These are phyloP conservation scores for Salvia sclarea DNA, from an alignment of 305 asterid genomes.

Conservation along the genomic window DNA sequence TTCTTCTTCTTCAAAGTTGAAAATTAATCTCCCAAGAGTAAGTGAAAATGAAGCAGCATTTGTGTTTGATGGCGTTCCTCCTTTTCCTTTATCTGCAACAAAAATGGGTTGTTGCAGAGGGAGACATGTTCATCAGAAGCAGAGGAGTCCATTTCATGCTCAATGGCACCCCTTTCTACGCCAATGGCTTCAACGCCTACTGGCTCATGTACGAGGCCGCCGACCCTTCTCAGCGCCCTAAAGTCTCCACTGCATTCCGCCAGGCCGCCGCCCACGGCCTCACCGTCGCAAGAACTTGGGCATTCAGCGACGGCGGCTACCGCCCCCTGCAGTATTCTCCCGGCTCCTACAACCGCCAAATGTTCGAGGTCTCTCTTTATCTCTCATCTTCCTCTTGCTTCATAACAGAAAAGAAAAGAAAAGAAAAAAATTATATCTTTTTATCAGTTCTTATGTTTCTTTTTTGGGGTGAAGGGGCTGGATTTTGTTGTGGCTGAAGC, in stretches of 20 bases:
- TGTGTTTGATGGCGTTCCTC: slow-evolving; percentile 35
- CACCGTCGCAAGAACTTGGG: slow-evolving; percentile 87
- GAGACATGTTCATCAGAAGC: slow-evolving; percentile 56
- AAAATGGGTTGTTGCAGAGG: slow-evolving; percentile 38
- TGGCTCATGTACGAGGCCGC: slow-evolving; percentile 86
- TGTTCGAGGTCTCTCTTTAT: slow-evolving; percentile 63
- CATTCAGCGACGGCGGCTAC: slow-evolving; percentile 81
- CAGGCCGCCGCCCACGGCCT: slow-evolving; percentile 74
- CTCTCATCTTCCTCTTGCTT: not conserved
- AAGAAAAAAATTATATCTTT: not conserved
- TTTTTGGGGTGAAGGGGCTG: slow-evolving; percentile 55
- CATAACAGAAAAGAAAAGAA: not conserved
- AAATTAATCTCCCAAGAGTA: not conserved
- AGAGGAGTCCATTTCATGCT: slow-evolving; percentile 66
- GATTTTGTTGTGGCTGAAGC: slow-evolving; percentile 92
- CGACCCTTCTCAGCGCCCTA: slow-evolving; percentile 63
- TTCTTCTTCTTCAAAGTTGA: slow-evolving; percentile 10
- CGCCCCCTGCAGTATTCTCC: slow-evolving; percentile 64
- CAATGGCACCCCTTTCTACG: slow-evolving; percentile 63
- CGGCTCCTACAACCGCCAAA: slow-evolving; percentile 69
- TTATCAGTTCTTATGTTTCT: not conserved
- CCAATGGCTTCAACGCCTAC: slow-evolving; percentile 90
- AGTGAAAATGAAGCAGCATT: slow-evolving; percentile 45
- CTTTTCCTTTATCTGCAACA: slow-evolving; percentile 48
- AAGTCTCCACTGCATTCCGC: slow-evolving; percentile 65